A percentile compares a stretch with the other conserved stretches of the same genome.
phyloP scores from a whole-genome alignment of 495 filamentous ascomycete genomes.

The Sabuloglossum arenarium region DNA sequence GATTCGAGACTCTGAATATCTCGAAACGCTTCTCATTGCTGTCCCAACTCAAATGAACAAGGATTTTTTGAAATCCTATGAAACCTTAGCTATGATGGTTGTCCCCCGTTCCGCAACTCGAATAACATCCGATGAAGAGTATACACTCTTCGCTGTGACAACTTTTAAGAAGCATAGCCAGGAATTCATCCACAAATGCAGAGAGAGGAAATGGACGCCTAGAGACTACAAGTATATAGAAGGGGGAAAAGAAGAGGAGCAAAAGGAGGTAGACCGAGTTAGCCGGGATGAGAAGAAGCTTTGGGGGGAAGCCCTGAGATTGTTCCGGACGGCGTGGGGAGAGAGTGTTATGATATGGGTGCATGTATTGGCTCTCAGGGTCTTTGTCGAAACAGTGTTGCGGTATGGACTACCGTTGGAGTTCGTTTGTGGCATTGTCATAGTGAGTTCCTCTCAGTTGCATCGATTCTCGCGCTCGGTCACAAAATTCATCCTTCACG shows the following conservation, averaged over 20 bases:
- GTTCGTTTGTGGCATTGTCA: slow-evolving; percentile 63
- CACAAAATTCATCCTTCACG: slow-evolving; percentile 1
- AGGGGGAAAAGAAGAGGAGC: slow-evolving; percentile 71
- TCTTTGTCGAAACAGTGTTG: slow-evolving; percentile 93
- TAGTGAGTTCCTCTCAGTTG: slow-evolving; percentile 29
- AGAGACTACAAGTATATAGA: slow-evolving; percentile 85
- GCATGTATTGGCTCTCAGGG: slow-evolving; percentile 72
- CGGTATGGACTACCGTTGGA: slow-evolving; percentile 80
- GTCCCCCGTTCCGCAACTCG: slow-evolving; percentile 70
- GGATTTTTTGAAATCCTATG: slow-evolving; percentile 77
- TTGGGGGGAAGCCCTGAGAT: slow-evolving; percentile 72
- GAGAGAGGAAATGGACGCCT: slow-evolving; percentile 84
- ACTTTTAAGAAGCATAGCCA: slow-evolving; percentile 73
- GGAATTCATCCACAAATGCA: slow-evolving; percentile 74
- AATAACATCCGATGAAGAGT: slow-evolving; percentile 68
- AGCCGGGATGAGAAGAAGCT: slow-evolving; percentile 64
- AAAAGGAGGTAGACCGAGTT: slow-evolving; percentile 61
- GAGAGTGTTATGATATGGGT: slow-evolving; percentile 90
- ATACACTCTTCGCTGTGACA: slow-evolving; percentile 69
- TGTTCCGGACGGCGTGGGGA: slow-evolving; percentile 74
- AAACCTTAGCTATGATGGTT: slow-evolving; percentile 64
- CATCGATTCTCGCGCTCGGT: neutral
- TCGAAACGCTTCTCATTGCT: slow-evolving; percentile 83
- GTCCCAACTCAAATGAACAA: slow-evolving; percentile 59
- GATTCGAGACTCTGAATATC: slow-evolving; percentile 80